Base-by-base conservation (phyloP, 306 rosid genomes). In the Citrullus amarus region DNA sequence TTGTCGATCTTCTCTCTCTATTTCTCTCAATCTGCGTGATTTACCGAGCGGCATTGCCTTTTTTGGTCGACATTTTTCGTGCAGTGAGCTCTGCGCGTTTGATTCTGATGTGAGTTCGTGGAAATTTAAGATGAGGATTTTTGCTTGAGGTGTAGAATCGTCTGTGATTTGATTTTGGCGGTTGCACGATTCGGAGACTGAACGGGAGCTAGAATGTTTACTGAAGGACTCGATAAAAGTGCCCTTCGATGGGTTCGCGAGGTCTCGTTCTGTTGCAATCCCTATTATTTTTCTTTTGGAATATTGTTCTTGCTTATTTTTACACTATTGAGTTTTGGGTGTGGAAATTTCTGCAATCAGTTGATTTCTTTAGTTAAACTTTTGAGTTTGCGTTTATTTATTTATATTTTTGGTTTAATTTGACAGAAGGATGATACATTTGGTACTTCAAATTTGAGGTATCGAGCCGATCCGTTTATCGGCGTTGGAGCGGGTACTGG, bases 241-340 rank as follows among this genome's bases (percentile, higher is more conserved):
- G 97, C 93, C 41, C 87, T 92, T 84, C 89, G 97, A 41, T 95
- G 99, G 99, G 97, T 88, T 66, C 82, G 86, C 86, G 96, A 95
- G 97, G 99, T 90, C 38, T 75, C 76, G 18, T 61, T 79, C 71
- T 51, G 80, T 30, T 54, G 58, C 70, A 9, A 65, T 80, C 32
- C 15, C 11, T 50, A 13, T 41, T 62, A 0, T 41, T 2, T 32
- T 44, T 18, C 22, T 39, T 10, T 59, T 50, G 28, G 28, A 25
- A 25, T 25, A 4, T 65, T 55, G 77, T 25, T 41, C 48, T 48
- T 39, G 39, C 71, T 72, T 25, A 3, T 65, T 10, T 59, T 6
- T 56, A 41, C 38, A 56, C 32, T 58, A 9, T 76, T 57, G n/a
- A 30, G 84, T 77, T 81, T 62, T 86, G 34, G 88, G 80, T 30